phyloP scores from a whole-genome alignment of 2,329 filamentous ascomycete genomes.

The Penicillium sp. region DNA sequence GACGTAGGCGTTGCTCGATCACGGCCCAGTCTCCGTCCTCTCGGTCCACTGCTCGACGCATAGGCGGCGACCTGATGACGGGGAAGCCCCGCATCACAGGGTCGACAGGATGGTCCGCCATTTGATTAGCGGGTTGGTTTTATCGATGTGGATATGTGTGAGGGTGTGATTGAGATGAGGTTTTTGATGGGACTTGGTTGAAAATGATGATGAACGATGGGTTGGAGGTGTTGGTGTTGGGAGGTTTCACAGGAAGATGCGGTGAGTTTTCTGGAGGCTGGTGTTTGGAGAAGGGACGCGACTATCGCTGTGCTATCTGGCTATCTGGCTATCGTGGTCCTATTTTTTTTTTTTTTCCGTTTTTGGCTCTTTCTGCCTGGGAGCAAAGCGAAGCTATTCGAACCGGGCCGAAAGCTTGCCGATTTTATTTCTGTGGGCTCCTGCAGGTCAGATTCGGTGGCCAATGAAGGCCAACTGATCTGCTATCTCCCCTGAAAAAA shows the following conservation, averaged over 20 bases:
- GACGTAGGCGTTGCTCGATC: slow-evolving; percentile 58
- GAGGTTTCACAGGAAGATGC: neutral
- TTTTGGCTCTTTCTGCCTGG: slow-evolving; percentile 1
- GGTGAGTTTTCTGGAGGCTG: neutral
- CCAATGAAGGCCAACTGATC: neutral
- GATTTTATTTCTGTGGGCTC: neutral
- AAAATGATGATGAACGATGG: neutral
- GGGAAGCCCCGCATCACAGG: neutral
- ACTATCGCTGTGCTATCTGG: neutral
- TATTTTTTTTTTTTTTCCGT: neutral
- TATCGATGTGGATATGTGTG: neutral
- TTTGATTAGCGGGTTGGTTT: neutral
- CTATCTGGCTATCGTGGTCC: neutral
- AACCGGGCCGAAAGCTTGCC: slow-evolving; percentile 10
- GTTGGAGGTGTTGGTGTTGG: neutral
- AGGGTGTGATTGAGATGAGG: neutral
- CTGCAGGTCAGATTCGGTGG: slow-evolving; percentile 4
- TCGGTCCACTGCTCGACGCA: neutral
- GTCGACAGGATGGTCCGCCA: neutral
- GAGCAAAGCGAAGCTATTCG: slow-evolving; percentile 7
- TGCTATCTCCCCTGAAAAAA: neutral
- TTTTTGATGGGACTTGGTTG: neutral
- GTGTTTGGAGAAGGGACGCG: neutral
- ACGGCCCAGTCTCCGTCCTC: slow-evolving; percentile 9
- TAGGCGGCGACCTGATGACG: neutral